A percentile compares a stretch with the other conserved stretches of the same genome.
Conservation (phyloP, 2,329 filamentous ascomycete genomes). For the Pseudocercospora musae region DNA sequence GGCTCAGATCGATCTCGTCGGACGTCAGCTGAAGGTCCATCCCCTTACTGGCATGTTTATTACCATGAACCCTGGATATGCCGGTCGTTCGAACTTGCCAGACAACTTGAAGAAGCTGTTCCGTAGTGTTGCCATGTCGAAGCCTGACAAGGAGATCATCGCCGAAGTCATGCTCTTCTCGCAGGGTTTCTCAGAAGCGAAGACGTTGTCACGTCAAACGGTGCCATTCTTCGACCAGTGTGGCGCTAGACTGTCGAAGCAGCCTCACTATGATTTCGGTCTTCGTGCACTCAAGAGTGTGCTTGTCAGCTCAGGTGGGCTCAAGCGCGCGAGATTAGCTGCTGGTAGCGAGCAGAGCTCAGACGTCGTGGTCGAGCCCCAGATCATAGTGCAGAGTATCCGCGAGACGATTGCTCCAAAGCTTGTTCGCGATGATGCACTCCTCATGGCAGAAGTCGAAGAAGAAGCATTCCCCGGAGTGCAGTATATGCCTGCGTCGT, state of each 20-base stretch:
- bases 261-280: slow-evolving; percentile 98
- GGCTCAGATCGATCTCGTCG: slow-evolving; percentile 89
- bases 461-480: slow-evolving; percentile 85
- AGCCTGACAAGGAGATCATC: slow-evolving; percentile 98
- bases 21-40: slow-evolving; percentile 84
- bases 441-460: slow-evolving; percentile 82
- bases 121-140: slow-evolving; percentile 98
- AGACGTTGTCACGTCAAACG: slow-evolving; percentile 87
- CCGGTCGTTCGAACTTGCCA: slow-evolving; percentile 92
- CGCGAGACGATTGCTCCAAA: slow-evolving; percentile 98
- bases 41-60: slow-evolving; percentile 97
- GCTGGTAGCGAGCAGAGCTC: slow-evolving; percentile 51
- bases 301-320: slow-evolving; percentile 90
- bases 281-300: slow-evolving; percentile 98
- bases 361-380: slow-evolving; percentile 77
- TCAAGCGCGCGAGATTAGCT: slow-evolving; percentile 80
- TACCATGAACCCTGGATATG: slow-evolving; percentile 99
- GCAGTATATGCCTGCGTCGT: slow-evolving; percentile 84
- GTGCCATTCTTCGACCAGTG: slow-evolving; percentile 98
- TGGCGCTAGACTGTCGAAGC: slow-evolving; percentile 76
- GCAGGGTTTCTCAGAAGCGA: slow-evolving; percentile 96
- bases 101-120: slow-evolving; percentile 99
- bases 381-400: slow-evolving; percentile 98
- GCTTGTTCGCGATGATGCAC: slow-evolving; percentile 86
- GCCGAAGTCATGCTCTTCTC: slow-evolving; percentile 99